Evolutionary conservation across 2,329 filamentous ascomycete genomes (phyloP), one percentile per base, ranked within the genome.

Genomic region (Neonectria punicea): DNA sequence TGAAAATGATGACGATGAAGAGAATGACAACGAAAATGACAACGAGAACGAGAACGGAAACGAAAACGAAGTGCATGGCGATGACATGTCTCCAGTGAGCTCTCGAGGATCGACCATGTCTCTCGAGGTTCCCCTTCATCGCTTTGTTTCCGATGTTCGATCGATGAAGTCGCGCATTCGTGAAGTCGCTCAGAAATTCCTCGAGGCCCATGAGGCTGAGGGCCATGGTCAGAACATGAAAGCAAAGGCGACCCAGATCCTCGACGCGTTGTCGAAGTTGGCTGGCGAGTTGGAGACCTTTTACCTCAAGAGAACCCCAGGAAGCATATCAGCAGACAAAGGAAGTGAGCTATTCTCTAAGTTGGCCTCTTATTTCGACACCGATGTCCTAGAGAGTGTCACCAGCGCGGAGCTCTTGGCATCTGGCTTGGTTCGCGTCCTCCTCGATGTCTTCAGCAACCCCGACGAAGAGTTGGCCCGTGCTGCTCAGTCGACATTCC

Each of bases 401-500:
- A 99, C 96, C 1, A 99, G 96, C 79, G 94, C 95, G 53, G 96
- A 99, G 77, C 83, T 99, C 34, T 87, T 98, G 57, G 93, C 93
- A 32, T 98, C 96, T 2, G 93, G 94, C 18, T 89, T 99, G 60
- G 94, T 99, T 11, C 89, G 93, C 49, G 90, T 93, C 10, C 84
- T 99, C 2, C 86, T 98, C 47, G 88, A 92, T 34, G 87, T 97
- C 10, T 94, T 99, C 75, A 92, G 90, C 72, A 90, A 92, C 65
- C 84, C 89, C 0, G 86, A 92, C 70, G 86, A 89, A 60, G 79
- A 82, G 47, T 75, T 90, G 36, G 87, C 87, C 56, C 86, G 85
- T 41, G 85, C 90, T 65, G 93, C 94, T 46, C 91, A 94, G 70
- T 89, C 93, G 3, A 90, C 92, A 16, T 98, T 99, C 77, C 84